Conservation (phyloP, 176 grass and related monocot genomes). For the Luzula sylvatica region DNA sequence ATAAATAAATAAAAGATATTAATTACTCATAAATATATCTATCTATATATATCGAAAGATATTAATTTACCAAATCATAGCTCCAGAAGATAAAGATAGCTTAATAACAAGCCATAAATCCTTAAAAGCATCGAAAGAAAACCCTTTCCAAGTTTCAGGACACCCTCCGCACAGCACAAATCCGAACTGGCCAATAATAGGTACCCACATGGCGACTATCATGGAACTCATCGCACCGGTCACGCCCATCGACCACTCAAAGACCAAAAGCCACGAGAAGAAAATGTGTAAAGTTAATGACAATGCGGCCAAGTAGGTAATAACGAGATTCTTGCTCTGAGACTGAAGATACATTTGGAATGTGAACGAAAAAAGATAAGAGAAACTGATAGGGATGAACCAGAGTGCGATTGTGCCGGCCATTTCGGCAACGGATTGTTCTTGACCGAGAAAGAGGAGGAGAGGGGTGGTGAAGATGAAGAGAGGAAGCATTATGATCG, state of each 20-base stretch:
- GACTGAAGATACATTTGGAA: conserved; percentile 64
- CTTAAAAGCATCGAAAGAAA: conserved; percentile 32
- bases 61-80: conserved; percentile 48
- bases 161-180: too few species aligned
- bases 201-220: conserved; percentile 41
- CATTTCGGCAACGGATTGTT: too few species aligned
- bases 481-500: too few species aligned
- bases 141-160: conserved; percentile 44
- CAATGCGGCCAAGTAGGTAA: conserved; percentile 36
- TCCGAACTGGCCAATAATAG: conserved; percentile 22
- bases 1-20: neutral
- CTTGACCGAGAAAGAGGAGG: conserved; percentile 26
- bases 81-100: too few species aligned
- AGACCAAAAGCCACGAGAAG: conserved; percentile 24
- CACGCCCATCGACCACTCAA: conserved; percentile 19
- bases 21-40: neutral
- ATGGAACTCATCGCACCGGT: too few species aligned
- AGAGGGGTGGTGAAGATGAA: conserved; percentile 43
- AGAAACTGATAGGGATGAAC: conserved; percentile 49
- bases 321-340: conserved; percentile 45
- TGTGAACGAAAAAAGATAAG: conserved; percentile 34
- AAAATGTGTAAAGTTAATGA: conserved; percentile 35
- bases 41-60: too few species aligned
- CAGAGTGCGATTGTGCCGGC: too few species aligned
- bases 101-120: too few species aligned